phyloP scores from a whole-genome alignment of 2,329 filamentous ascomycete genomes.

The Ampelomyces quisqualis region DNA sequence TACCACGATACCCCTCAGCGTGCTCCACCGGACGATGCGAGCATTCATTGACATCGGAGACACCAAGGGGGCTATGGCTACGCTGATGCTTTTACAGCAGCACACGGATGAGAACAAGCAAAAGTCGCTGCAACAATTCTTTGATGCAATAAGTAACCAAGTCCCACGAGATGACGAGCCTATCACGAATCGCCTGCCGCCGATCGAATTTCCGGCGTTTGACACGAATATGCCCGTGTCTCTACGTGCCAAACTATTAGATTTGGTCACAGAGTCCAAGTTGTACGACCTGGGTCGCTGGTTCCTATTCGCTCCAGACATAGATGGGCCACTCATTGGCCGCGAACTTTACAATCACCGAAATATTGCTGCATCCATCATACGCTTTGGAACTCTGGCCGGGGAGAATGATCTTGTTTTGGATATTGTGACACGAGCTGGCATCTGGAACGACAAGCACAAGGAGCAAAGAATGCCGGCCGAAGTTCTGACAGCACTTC shows the following conservation, averaged over 20 bases:
- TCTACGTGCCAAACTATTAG: slow-evolving; percentile 54
- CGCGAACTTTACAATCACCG: slow-evolving; percentile 49
- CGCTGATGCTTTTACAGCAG: slow-evolving; percentile 43
- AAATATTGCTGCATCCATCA: slow-evolving; percentile 53
- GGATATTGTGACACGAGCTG: slow-evolving; percentile 30
- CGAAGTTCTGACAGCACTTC: slow-evolving; percentile 43
- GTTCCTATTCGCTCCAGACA: slow-evolving; percentile 54
- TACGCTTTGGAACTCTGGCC: slow-evolving; percentile 56
- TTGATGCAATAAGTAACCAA: slow-evolving; percentile 32
- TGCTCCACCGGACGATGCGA: slow-evolving; percentile 48
- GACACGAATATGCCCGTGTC: slow-evolving; percentile 49
- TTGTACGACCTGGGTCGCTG: slow-evolving; percentile 54
- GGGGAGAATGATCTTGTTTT: slow-evolving; percentile 46
- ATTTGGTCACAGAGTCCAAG: slow-evolving; percentile 51
- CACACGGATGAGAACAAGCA: slow-evolving; percentile 49
- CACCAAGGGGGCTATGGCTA: slow-evolving; percentile 41
- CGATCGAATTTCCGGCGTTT: slow-evolving; percentile 50
- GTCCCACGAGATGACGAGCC: slow-evolving; percentile 21
- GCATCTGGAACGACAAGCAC: slow-evolving; percentile 18
- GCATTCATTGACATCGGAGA: slow-evolving; percentile 45
- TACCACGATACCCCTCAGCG: slow-evolving; percentile 45
- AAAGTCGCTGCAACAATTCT: slow-evolving; percentile 47
- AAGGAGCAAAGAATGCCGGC: slow-evolving; percentile 33
- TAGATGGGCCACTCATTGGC: slow-evolving; percentile 57
- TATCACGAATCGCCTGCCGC: slow-evolving; percentile 28